Evolutionary conservation across 441 rosid genomes (phyloP).

Genomic region (Erodium trifolium): DNA sequence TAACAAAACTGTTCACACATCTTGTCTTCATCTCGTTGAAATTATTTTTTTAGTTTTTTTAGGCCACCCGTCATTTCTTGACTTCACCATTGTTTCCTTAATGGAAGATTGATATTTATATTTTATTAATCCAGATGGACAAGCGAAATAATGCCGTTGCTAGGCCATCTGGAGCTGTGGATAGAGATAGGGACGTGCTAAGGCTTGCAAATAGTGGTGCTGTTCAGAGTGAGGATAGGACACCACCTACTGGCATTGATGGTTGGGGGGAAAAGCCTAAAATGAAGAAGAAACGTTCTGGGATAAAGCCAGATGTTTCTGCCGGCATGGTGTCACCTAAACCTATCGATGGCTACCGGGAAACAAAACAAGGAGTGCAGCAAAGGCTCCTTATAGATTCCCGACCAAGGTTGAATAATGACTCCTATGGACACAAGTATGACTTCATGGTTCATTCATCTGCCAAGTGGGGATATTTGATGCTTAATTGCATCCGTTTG

Average conservation of each 20-base stretch:
- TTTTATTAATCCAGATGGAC: constrained; percentile 45
- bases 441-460: constrained; percentile 13
- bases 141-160: constrained; percentile 54
- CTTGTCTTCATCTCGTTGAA: neutral
- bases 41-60: neutral
- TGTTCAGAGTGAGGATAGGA: constrained; percentile 64
- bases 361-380: constrained; percentile 68
- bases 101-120: constrained; percentile 19
- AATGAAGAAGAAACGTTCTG: constrained; percentile 96
- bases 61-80: neutral
- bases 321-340: constrained; percentile 45
- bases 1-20: too few relatives aligned
- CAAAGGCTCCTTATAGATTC: constrained; percentile 55
- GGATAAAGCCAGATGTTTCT: constrained; percentile 71
- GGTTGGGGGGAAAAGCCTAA: constrained; percentile 90
- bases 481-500: neutral
- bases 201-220: constrained; percentile 51
- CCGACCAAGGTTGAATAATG: constrained; percentile 65
- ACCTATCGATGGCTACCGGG: constrained; percentile 62
- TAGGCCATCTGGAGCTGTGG: constrained; percentile 59
- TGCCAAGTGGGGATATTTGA: constrained; percentile 1
- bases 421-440: constrained; percentile 79
- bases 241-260: constrained; percentile 63
- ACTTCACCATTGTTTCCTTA: constrained; percentile 16
- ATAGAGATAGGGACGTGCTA: constrained; percentile 65